phyloP scores from a whole-genome alignment of 2,329 filamentous ascomycete species.

The Erysiphe neolycopersici region DNA sequence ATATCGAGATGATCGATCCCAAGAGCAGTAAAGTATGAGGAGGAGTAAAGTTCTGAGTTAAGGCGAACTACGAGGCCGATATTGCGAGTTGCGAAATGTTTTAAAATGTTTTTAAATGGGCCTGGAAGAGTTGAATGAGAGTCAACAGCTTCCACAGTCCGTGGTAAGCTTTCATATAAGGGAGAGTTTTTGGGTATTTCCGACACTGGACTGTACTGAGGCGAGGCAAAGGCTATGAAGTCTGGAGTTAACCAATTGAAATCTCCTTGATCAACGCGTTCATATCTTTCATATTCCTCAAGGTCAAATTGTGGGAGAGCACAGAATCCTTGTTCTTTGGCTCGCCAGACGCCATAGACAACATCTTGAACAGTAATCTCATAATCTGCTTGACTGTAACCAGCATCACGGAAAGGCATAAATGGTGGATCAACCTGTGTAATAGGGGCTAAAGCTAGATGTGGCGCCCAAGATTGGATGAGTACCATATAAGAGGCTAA shows the following conservation, averaged over 20 bases:
- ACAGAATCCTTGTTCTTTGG: conserved; percentile 84
- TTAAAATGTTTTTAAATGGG: conserved; percentile 88
- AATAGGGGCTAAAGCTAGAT: conserved; percentile 82
- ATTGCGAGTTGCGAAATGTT: conserved; percentile 65
- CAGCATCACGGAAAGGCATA: conserved; percentile 97
- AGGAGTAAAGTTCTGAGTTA: conserved; percentile 87
- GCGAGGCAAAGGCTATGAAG: conserved; percentile 90
- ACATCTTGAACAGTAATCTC: conserved; percentile 88
- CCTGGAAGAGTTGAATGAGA: conserved; percentile 43
- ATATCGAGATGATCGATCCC: conserved; percentile 94
- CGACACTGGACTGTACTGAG: conserved; percentile 52
- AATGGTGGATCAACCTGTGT: conserved; percentile 88
- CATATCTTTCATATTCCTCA: conserved; percentile 88
- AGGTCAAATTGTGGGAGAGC: conserved; percentile 83
- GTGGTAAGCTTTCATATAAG: conserved; percentile 47
- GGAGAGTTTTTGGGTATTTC: conserved; percentile 48
- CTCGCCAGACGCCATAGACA: conserved; percentile 96
- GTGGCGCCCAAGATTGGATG: conserved; percentile 92
- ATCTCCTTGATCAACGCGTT: conserved; percentile 91
- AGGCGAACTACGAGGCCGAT: conserved; percentile 84
- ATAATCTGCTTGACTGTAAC: conserved; percentile 96
- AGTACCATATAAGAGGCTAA: conserved; percentile 97
- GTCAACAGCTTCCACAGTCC: conserved; percentile 45
- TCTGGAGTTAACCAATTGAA: conserved; percentile 98
- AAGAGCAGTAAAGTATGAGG: conserved; percentile 87